Evolutionary conservation across 2,329 filamentous ascomycete genomes (phyloP).

Genomic region (Nemania sp.): DNA sequence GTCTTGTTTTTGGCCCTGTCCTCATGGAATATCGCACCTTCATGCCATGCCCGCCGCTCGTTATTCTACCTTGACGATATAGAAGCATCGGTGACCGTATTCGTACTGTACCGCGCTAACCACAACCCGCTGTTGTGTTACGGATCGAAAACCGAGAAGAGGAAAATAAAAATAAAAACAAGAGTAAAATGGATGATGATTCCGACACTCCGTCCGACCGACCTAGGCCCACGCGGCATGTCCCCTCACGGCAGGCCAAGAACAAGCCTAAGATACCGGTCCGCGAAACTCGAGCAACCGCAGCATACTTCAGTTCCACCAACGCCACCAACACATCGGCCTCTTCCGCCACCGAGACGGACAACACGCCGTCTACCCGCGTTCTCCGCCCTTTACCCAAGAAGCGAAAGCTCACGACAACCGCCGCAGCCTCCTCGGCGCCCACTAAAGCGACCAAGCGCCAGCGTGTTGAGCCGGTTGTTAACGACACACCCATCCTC

Average conservation of each 20-base stretch:
- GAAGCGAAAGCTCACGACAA: slow-evolving; percentile 27
- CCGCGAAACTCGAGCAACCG: slow-evolving; percentile 46
- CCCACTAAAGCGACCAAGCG: slow-evolving; percentile 30
- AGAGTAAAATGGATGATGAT: slow-evolving; percentile 41
- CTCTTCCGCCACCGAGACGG: slow-evolving; percentile 36
- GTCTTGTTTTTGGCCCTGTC: neutral
- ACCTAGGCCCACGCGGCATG: slow-evolving; percentile 43
- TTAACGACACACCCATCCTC: neutral
- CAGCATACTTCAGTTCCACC: slow-evolving; percentile 41
- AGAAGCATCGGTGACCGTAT: slow-evolving; percentile 7
- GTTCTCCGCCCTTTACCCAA: slow-evolving; percentile 18
- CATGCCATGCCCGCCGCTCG: slow-evolving; percentile 15
- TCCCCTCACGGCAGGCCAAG: slow-evolving; percentile 49
- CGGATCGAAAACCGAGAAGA: neutral
- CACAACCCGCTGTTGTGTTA: slow-evolving; percentile 36
- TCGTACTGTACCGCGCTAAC: neutral
- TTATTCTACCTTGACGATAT: slow-evolving; percentile 3
- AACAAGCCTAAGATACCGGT: slow-evolving; percentile 42
- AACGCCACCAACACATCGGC: slow-evolving; percentile 32
- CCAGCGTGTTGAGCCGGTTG: slow-evolving; percentile 19
- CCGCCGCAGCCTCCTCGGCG: neutral
- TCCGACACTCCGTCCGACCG: slow-evolving; percentile 35
- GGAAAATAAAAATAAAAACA: neutral
- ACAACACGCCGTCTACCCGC: slow-evolving; percentile 21
- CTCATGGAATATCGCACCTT: slow-evolving; percentile 8